Percentiles rank a stretch among this genome's conserved stretches.
Evolutionary conservation across 1,284 basidiomycete species (phyloP).

Genomic region (Leucoagaricus sp.): DNA sequence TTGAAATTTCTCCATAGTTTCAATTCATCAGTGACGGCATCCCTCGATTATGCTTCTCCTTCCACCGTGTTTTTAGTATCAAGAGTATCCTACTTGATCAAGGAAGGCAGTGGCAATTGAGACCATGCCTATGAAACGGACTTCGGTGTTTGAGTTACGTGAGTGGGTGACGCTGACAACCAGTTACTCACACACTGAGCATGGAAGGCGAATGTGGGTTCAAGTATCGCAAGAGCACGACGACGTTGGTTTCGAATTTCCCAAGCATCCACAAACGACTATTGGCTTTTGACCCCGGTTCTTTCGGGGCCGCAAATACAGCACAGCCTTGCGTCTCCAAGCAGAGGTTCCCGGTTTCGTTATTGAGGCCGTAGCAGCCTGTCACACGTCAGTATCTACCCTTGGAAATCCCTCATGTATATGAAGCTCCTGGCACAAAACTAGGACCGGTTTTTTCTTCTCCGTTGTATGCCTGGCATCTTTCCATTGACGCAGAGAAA

Average conservation of each 20-base stretch:
- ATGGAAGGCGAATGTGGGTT: not conserved
- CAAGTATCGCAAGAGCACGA: not conserved
- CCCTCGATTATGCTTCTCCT: not conserved
- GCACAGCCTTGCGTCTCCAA: constrained; percentile 13
- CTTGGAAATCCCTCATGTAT: not conserved
- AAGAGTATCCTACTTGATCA: not conserved
- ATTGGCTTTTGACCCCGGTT: constrained; percentile 21
- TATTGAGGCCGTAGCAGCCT: constrained; percentile 8
- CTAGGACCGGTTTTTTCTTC: too few relatives aligned
- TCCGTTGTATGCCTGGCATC: too few relatives aligned
- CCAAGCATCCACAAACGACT: not conserved
- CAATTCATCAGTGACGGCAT: constrained; percentile 1
- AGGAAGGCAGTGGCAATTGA: not conserved
- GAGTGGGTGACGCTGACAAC: not conserved
- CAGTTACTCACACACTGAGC: not conserved
- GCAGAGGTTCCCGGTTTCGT: constrained; percentile 8
- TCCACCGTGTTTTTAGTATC: constrained; percentile 7
- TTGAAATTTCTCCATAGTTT: not conserved
- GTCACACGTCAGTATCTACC: constrained; percentile 5
- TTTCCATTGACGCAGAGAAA: too few relatives aligned
- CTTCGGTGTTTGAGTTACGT: constrained; percentile 11
- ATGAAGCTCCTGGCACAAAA: not conserved
- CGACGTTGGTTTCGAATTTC: not conserved
- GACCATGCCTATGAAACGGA: not conserved
- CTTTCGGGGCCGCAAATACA: constrained; percentile 26